A percentile compares a stretch with the other conserved stretches of the same genome.
Conservation (phyloP, 768 basidiomycete genomes). For the Tremella yokohamensis region DNA sequence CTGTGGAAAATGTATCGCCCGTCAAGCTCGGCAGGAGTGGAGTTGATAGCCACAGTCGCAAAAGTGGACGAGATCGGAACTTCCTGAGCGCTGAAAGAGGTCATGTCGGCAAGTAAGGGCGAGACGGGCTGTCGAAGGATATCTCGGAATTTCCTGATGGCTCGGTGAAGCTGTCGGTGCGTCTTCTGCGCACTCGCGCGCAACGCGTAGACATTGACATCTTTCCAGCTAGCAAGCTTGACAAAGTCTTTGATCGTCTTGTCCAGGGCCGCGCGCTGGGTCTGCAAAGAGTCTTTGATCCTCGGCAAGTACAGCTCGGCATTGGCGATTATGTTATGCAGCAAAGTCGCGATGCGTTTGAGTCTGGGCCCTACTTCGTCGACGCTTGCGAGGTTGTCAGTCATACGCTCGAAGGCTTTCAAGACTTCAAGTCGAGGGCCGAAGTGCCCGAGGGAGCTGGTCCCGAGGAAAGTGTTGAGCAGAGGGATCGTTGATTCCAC, state of each 20-base stretch:
- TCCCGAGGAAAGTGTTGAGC: constrained; percentile 71
- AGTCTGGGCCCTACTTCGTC: neutral
- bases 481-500: constrained; percentile 68
- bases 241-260: constrained; percentile 78
- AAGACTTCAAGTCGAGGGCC: constrained; percentile 65
- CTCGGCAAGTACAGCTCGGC: constrained; percentile 62
- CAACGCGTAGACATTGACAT: constrained; percentile 88
- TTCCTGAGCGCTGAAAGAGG: constrained; percentile 26
- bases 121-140: constrained; percentile 68
- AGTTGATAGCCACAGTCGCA: neutral
- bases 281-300: constrained; percentile 57
- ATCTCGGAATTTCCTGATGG: constrained; percentile 86
- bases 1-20: constrained; percentile 7
- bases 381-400: constrained; percentile 50
- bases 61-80: neutral
- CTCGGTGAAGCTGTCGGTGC: constrained; percentile 85
- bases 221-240: constrained; percentile 97
- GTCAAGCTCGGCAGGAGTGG: neutral
- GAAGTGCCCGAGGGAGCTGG: constrained; percentile 82
- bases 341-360: constrained; percentile 46
- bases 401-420: constrained; percentile 62
- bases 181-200: constrained; percentile 85
- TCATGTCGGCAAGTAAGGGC: constrained; percentile 32
- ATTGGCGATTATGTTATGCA: constrained; percentile 62
- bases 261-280: constrained; percentile 65